phyloP scores from a whole-genome alignment of 768 basidiomycete species.

The Leucogyrophana mollusca region DNA sequence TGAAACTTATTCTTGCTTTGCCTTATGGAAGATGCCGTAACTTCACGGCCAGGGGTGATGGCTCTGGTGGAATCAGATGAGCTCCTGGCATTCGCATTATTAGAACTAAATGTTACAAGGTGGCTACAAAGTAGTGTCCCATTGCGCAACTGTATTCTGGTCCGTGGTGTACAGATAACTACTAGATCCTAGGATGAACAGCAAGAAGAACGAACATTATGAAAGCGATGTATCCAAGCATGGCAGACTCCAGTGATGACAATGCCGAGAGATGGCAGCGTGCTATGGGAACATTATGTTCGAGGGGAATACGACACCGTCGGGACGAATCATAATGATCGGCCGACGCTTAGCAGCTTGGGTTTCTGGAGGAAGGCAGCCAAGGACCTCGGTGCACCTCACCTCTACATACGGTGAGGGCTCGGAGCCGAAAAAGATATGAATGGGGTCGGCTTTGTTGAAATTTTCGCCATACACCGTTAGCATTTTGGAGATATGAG shows the following conservation, averaged over 20 bases:
- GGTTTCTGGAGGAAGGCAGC: constrained; percentile 75
- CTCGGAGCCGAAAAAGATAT: constrained; percentile 84
- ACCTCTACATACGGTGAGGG: constrained; percentile 87
- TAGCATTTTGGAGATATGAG: constrained; percentile 75
- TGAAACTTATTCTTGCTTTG: no score
- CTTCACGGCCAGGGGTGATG: no score
- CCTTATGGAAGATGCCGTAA: no score
- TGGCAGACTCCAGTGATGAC: constrained; percentile 24
- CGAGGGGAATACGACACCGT: constrained; percentile 88
- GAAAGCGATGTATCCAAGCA: constrained; percentile 14
- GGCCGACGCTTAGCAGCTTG: constrained; percentile 69
- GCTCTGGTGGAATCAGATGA: no score
- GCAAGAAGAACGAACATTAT: constrained; percentile 16
- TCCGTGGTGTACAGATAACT: constrained; percentile 32
- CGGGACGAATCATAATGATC: constrained; percentile 77
- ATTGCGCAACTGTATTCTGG: constrained; percentile 15
- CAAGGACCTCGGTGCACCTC: constrained; percentile 82
- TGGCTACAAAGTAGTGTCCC: constrained; percentile 30
- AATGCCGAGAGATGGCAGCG: constrained; percentile 9
- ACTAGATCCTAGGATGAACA: constrained; percentile 29
- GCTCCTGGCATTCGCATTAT: constrained; percentile 10
- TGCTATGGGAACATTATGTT: constrained; percentile 75
- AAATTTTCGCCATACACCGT: constrained; percentile 91
- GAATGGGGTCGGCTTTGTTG: constrained; percentile 76
- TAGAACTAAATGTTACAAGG: constrained; percentile 22